Base-by-base conservation (phyloP, 1,284 basidiomycete genomes). In the Leccinum pallidistipes region DNA sequence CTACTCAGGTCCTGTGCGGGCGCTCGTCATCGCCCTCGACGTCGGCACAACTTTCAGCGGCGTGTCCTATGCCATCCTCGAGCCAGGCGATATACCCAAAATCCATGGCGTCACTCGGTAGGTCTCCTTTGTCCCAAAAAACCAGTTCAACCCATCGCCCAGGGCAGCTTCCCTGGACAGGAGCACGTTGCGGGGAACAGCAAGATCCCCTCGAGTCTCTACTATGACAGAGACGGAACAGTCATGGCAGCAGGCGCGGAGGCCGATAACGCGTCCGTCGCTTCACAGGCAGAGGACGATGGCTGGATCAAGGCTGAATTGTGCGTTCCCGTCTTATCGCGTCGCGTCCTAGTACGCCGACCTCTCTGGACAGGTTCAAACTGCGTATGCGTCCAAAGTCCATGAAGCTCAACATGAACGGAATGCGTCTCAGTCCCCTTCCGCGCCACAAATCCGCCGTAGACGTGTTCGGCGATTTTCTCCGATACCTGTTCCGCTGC, bases 181-280 rank as follows among this genome's bases (percentile, higher is more conserved):
- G 89, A 91, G 75, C 87, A 91, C 80, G 87, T 89, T 57, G 88
- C 86, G n/a, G 90, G 90, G 54, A 91, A 90, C 72, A 86, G 87
- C 61, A 92, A 92, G 77, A 91, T 92, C 68, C 90, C 90, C 51
- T 86, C 89, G 27, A 74, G 89, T 29, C 81, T 91, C 73, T 90
- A 85, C 72, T 91, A 91, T 66, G 86, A 91, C 69, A 77, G 74
- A 64, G 68, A 79, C 53, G 88, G 88, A 11, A 78, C 75, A 62
- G 80, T 91, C 78, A 83, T 82, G 75, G 87, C 83, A 52, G 88
- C 87, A 18, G 90, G 90, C 16, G 89, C 90, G 60, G 89, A 91
- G 71, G 86, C 50, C 18, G 24, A 49, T 3, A 27, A 49, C 24
- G 24, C 21, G 6, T 49, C 47, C 24, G 21, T 49, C 47, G 5